Evolutionary conservation across 2,329 filamentous ascomycete species (phyloP).

Genomic region (Penicillium sp.): DNA sequence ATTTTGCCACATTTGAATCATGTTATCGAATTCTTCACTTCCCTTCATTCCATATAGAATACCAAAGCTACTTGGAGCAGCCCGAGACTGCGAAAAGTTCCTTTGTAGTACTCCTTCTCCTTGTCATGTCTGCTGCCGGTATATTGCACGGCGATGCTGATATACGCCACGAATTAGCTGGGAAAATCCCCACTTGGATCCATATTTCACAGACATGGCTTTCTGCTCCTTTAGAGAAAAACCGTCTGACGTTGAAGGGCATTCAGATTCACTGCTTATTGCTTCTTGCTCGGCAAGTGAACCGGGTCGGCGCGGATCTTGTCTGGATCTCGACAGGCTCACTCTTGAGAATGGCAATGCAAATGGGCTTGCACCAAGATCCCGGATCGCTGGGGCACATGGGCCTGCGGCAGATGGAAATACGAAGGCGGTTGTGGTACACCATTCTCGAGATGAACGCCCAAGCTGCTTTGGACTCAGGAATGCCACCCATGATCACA

Average conservation of each 20-base stretch:
- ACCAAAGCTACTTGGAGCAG: slow-evolving; percentile 49
- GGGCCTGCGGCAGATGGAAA: slow-evolving; percentile 21
- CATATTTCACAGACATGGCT: slow-evolving; percentile 24
- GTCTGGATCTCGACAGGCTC: slow-evolving; percentile 32
- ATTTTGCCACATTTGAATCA: slow-evolving; percentile 54
- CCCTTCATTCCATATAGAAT: slow-evolving; percentile 54
- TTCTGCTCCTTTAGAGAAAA: slow-evolving; percentile 25
- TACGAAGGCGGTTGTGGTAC: slow-evolving; percentile 31
- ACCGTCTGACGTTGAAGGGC: slow-evolving; percentile 20
- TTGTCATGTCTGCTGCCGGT: slow-evolving; percentile 57
- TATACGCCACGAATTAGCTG: slow-evolving; percentile 45
- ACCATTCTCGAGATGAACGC: slow-evolving; percentile 32
- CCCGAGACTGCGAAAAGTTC: slow-evolving; percentile 28
- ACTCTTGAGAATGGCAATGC: slow-evolving; percentile 27
- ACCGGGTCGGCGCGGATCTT: slow-evolving; percentile 30
- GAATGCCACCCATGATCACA: slow-evolving; percentile 26
- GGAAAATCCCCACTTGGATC: slow-evolving; percentile 36
- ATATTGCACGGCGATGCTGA: slow-evolving; percentile 44
- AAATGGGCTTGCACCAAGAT: slow-evolving; percentile 32
- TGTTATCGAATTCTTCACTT: slow-evolving; percentile 55
- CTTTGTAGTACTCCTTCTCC: slow-evolving; percentile 55
- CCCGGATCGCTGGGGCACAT: slow-evolving; percentile 20
- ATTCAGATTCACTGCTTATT: slow-evolving; percentile 32
- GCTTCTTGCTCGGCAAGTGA: slow-evolving; percentile 30
- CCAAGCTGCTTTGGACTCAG: slow-evolving; percentile 30